Percentiles rank a stretch among this genome's conserved stretches.
Conservation (phyloP, 176 grass and related monocot species). For the Pharus latifolius region DNA sequence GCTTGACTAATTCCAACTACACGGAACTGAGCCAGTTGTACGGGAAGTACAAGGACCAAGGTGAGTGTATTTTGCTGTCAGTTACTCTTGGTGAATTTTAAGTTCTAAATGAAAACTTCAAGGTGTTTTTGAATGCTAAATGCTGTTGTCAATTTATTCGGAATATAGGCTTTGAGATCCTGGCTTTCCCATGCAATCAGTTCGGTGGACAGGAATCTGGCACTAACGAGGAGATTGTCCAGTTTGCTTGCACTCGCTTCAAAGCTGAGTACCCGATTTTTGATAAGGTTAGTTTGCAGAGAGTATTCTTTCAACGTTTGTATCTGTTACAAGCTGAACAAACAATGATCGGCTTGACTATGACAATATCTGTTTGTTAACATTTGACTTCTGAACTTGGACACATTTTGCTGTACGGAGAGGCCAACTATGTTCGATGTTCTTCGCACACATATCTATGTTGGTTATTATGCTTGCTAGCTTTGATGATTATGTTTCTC, state of each 20-base stretch:
- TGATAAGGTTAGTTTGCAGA: constrained; percentile 50
- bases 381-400: too few species aligned
- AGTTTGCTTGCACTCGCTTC: constrained; percentile 88
- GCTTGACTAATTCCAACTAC: constrained; percentile 77
- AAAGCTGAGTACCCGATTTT: constrained; percentile 85
- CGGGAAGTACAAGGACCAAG: constrained; percentile 62
- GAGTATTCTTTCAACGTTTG: background rate
- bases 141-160: constrained; percentile 1
- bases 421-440: too few species aligned
- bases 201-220: constrained; percentile 79
- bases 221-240: constrained; percentile 76
- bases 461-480: background rate
- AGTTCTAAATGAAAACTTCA: background rate
- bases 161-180: constrained; percentile 69
- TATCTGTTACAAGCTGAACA: background rate
- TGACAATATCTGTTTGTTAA: background rate
- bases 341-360: background rate
- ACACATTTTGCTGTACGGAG: too few species aligned
- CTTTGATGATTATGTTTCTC: background rate
- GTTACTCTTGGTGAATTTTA: background rate
- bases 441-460: too few species aligned
- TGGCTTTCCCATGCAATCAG: constrained; percentile 94
- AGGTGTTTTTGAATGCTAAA: background rate
- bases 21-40: constrained; percentile 56
- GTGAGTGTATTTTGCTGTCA: constrained; percentile 22